A percentile compares a stretch with the other conserved stretches of the same genome.
These are phyloP conservation scores for Pezicula neosporulosa DNA, from an alignment of 2,329 filamentous ascomycete genomes.

Conservation along the genomic window DNA sequence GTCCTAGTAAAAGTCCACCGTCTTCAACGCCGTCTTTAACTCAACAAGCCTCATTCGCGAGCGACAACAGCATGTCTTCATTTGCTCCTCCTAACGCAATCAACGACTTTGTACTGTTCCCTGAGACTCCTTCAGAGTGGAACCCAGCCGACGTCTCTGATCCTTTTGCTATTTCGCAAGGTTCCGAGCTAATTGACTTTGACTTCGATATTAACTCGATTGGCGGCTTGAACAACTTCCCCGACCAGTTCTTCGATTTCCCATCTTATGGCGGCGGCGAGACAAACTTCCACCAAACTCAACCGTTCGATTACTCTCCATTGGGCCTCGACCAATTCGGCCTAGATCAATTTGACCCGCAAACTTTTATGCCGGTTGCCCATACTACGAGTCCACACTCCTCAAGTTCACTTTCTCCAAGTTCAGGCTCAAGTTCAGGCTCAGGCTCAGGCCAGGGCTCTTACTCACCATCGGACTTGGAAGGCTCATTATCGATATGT, in stretches of 20 bases:
- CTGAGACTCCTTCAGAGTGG: constrained; percentile 17
- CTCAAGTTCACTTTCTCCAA: too few species aligned
- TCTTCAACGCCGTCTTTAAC: constrained; percentile 9
- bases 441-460: too few species aligned
- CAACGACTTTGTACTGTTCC: constrained; percentile 27
- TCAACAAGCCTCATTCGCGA: constrained; percentile 8
- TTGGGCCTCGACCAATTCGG: constrained; percentile 7
- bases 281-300: constrained; percentile 7
- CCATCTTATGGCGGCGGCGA: constrained; percentile 2
- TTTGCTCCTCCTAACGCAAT: constrained; percentile 19
- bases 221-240: constrained; percentile 6
- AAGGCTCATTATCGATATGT: too few species aligned
- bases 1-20: constrained; percentile 1
- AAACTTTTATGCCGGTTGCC: background rate
- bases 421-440: too few species aligned
- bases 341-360: constrained; percentile 6
- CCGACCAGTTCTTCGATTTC: constrained; percentile 12
- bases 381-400: constrained; percentile 7
- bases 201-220: constrained; percentile 20
- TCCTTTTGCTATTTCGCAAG: constrained; percentile 12
- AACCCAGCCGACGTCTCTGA: constrained; percentile 16
- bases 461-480: too few species aligned
- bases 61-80: constrained; percentile 12
- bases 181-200: constrained; percentile 17
- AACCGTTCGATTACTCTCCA: constrained; percentile 1